These are phyloP conservation scores for Elaeis guineensis DNA, from an alignment of 176 grass and related monocot species.

Conservation along the genomic window DNA sequence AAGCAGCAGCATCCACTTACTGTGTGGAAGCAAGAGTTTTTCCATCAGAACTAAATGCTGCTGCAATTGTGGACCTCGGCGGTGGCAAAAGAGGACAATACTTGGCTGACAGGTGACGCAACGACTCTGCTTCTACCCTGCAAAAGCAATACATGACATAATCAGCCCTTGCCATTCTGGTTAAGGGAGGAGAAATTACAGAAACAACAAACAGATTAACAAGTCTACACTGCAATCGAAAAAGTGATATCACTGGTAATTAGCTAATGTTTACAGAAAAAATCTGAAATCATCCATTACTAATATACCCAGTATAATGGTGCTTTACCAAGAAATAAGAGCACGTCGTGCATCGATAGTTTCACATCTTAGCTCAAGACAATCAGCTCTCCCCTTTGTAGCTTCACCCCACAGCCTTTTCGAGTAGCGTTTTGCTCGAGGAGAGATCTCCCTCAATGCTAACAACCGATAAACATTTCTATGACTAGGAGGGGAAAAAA, in stretches of 20 bases:
- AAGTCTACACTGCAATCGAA: background rate
- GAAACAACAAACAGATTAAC: background rate
- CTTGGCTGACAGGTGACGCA: slow-evolving; percentile 61
- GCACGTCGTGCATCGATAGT: slow-evolving; percentile 59
- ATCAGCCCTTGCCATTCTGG: background rate
- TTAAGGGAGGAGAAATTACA: too few relatives aligned
- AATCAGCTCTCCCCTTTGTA: slow-evolving; percentile 25
- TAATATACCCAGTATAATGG: background rate
- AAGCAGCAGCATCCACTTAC: slow-evolving; percentile 37
- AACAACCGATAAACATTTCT: slow-evolving; percentile 88
- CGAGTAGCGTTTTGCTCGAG: slow-evolving; percentile 62
- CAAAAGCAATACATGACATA: slow-evolving; percentile 17
- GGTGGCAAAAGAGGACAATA: slow-evolving; percentile 91
- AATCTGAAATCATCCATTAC: too few relatives aligned
- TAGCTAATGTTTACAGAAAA: too few relatives aligned
- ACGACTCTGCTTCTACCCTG: slow-evolving; percentile 91
- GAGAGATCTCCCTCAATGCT: slow-evolving; percentile 70
- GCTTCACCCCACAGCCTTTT: slow-evolving; percentile 55
- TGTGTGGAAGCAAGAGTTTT: slow-evolving; percentile 96
- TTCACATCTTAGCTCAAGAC: slow-evolving; percentile 34
- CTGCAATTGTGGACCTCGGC: slow-evolving; percentile 96
- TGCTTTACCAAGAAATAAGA: slow-evolving; percentile 76
- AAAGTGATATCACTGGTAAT: background rate
- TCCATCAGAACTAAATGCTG: slow-evolving; percentile 95
- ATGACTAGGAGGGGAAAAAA: slow-evolving; percentile 3